Conservation (phyloP, 75 land plant species). For the Pinus tabuliformis region DNA sequence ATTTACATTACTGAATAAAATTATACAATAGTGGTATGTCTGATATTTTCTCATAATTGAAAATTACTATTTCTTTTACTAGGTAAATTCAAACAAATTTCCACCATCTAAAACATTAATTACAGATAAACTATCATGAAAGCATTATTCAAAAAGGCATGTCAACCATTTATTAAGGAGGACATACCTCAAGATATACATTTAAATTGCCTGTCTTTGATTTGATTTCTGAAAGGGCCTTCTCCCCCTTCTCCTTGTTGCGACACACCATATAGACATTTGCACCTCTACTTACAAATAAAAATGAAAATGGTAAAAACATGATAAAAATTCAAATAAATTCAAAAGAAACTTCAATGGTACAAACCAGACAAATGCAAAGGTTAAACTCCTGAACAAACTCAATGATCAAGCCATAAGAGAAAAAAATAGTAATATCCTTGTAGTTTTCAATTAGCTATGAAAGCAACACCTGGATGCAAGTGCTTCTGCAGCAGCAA, state of each 20-base stretch:
- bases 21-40: no score
- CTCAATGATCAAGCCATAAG: constrained; percentile 28
- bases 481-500: constrained; percentile 84
- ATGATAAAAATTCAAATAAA: not conserved
- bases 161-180: not conserved
- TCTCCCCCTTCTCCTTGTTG: constrained; percentile 89
- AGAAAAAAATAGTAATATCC: not conserved
- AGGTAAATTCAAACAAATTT: no score
- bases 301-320: constrained; percentile 4
- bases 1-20: no score
- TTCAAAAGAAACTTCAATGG: not conserved
- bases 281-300: constrained; percentile 65
- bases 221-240: constrained; percentile 71
- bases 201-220: constrained; percentile 77
- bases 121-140: not conserved
- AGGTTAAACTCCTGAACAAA: constrained; percentile 20
- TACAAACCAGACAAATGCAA: not conserved
- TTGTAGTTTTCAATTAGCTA: not conserved
- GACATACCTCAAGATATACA: constrained; percentile 77
- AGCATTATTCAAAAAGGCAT: not conserved
- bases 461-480: constrained; percentile 65
- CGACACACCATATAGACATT: constrained; percentile 89
- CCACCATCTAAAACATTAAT: no score
- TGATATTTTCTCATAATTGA: no score
- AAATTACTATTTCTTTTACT: no score